phyloP scores from a whole-genome alignment of 2,329 filamentous ascomycete genomes.

The Ophiobolus disseminans region DNA sequence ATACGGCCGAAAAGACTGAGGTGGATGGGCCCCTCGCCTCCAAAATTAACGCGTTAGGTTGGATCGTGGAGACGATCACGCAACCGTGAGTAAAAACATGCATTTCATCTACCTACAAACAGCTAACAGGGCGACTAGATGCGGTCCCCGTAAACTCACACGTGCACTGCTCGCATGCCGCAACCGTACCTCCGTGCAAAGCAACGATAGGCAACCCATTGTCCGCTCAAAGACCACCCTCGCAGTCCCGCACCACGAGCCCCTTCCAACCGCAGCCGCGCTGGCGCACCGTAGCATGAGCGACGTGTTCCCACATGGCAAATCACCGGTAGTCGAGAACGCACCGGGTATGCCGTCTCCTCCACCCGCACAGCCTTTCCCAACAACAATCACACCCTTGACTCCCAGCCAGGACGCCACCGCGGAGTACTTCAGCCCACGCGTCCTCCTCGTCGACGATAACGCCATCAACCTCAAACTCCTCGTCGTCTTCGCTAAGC shows the following conservation, averaged over 20 bases:
- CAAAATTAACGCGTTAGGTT: constrained; percentile 33
- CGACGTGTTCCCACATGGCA: constrained; percentile 23
- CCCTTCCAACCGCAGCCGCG: constrained; percentile 17
- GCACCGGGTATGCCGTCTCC: constrained; percentile 17
- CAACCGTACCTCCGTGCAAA: constrained; percentile 22
- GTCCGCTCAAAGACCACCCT: constrained; percentile 25
- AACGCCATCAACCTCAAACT: constrained; percentile 46
- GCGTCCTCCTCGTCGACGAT: constrained; percentile 44
- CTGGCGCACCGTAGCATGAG: constrained; percentile 32
- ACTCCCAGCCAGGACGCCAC: constrained; percentile 21
- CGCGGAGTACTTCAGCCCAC: constrained; percentile 37
- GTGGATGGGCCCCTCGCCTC: constrained; percentile 28
- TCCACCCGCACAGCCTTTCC: constrained; percentile 19
- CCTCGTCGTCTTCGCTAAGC: constrained; percentile 52
- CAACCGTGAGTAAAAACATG: constrained; percentile 29
- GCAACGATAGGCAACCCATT: constrained; percentile 16
- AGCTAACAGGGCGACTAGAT: constrained; percentile 17
- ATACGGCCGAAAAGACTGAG: constrained; percentile 34
- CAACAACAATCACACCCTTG: constrained; percentile 24
- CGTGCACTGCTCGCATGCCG: constrained; percentile 32
- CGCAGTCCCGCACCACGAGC: constrained; percentile 13
- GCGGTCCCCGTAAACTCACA: constrained; percentile 37
- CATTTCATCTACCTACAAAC: neutral
- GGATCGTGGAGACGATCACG: constrained; percentile 34
- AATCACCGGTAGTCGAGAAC: neutral